A percentile compares a stretch with the other conserved stretches of the same genome.
Conservation (phyloP, 2,329 filamentous ascomycete genomes). For the Pseudopithomyces maydicus region DNA sequence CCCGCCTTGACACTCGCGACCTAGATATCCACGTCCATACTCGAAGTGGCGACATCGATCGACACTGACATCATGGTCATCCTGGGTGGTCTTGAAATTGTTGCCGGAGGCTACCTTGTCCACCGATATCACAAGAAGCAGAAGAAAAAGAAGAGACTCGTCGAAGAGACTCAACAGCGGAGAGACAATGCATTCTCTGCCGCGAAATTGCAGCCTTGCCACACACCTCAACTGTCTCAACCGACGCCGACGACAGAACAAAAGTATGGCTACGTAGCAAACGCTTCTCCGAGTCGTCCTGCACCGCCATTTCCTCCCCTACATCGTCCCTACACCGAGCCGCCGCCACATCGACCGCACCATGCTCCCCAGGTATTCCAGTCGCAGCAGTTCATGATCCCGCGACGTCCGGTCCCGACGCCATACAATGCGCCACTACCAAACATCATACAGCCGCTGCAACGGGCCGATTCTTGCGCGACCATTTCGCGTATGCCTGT, state of each 20-base stretch:
- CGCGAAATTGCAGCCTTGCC: conserved; percentile 21
- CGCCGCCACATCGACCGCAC: conserved; percentile 3
- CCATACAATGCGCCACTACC: conserved; percentile 3
- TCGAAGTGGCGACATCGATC: conserved; percentile 1
- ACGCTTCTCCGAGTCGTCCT: conserved; percentile 21
- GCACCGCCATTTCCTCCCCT: conserved; percentile 21
- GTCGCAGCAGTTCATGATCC: conserved; percentile 32
- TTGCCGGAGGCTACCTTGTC: conserved; percentile 41
- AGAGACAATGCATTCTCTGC: conserved; percentile 37
- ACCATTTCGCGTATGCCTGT: conserved; percentile 42
- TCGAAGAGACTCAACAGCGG: conserved; percentile 29
- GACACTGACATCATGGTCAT: conserved; percentile 39
- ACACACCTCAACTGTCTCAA: conserved; percentile 18
- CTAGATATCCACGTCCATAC: conserved; percentile 2
- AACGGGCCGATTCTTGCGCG: conserved; percentile 39
- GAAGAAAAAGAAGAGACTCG: conserved; percentile 34
- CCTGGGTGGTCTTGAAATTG: conserved; percentile 45
- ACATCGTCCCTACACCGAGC: conserved; percentile 7
- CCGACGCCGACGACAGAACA: conserved; percentile 20
- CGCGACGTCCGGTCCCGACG: conserved; percentile 31
- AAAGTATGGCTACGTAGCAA: conserved; percentile 29
- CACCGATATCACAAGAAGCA: conserved; percentile 44
- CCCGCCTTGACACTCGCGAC: neutral
- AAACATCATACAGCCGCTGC: conserved; percentile 33
- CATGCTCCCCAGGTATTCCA: conserved; percentile 12